phyloP scores from a whole-genome alignment of 2,329 filamentous ascomycete species.

The Sordariomycetes sp. region DNA sequence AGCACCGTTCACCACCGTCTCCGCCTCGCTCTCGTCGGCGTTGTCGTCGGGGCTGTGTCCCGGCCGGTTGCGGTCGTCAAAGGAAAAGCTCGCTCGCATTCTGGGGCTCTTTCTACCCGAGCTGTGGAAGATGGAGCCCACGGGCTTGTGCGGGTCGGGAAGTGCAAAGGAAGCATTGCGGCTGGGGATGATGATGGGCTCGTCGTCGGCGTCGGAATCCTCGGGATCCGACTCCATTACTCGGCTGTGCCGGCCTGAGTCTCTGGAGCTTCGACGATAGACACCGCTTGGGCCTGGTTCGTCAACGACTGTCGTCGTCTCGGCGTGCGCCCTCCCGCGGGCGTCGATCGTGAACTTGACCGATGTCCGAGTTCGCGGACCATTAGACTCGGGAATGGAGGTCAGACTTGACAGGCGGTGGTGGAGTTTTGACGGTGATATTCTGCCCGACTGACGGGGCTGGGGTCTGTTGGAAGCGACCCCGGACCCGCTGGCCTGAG shows the following conservation, averaged over 20 bases:
- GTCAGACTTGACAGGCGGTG: constrained; percentile 40
- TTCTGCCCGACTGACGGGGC: constrained; percentile 30
- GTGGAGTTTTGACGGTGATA: constrained; percentile 39
- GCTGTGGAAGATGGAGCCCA: constrained; percentile 34
- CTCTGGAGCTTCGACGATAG: constrained; percentile 9
- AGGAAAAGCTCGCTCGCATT: constrained; percentile 23
- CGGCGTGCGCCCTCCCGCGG: constrained; percentile 46
- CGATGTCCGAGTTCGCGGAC: constrained; percentile 37
- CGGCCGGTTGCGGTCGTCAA: constrained; percentile 16
- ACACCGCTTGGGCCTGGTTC: constrained; percentile 15
- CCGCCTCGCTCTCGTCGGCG: constrained; percentile 45
- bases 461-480: constrained; percentile 4
- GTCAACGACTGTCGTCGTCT: constrained; percentile 33
- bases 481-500: constrained; percentile 5
- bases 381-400: constrained; percentile 45
- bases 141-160: constrained; percentile 40
- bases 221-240: constrained; percentile 26
- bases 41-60: constrained; percentile 19
- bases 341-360: constrained; percentile 55
- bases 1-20: constrained; percentile 41
- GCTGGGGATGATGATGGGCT: constrained; percentile 55
- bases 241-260: constrained; percentile 6
- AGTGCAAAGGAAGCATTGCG: constrained; percentile 43
- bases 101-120: constrained; percentile 36
- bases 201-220: constrained; percentile 51